Percentiles rank a stretch among this genome's conserved stretches.
These are phyloP conservation scores for Alnus glutinosa DNA, from an alignment of 306 rosid genomes.

Conservation along the genomic window DNA sequence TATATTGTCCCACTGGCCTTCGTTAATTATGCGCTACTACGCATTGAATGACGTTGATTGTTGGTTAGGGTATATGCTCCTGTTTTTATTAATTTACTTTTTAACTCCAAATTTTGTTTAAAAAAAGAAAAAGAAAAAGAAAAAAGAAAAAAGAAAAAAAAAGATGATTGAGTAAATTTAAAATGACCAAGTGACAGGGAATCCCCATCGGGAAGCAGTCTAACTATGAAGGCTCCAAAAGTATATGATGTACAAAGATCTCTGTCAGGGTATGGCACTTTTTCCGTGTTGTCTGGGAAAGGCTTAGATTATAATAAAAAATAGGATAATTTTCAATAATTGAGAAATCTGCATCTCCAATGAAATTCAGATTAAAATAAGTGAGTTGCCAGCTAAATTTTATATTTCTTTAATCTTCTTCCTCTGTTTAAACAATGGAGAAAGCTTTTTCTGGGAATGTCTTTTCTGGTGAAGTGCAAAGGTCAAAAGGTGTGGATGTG, in stretches of 20 bases:
- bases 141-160: background rate
- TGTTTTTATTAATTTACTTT: background rate
- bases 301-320: background rate
- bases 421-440: background rate
- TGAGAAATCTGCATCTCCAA: background rate
- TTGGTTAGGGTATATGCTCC: no score
- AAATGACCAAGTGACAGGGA: conserved; percentile 40
- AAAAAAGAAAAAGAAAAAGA: background rate
- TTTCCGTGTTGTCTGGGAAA: background rate
- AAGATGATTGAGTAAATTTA: conserved; percentile 25
- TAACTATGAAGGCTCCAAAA: conserved; percentile 37
- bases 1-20: no score
- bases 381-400: conserved; percentile 15
- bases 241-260: conserved; percentile 36
- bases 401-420: background rate
- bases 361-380: background rate
- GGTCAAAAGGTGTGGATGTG: conserved; percentile 40
- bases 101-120: background rate
- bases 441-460: conserved; percentile 34
- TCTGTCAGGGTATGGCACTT: conserved; percentile 36
- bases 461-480: conserved; percentile 36
- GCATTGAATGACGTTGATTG: no score
- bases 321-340: background rate
- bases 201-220: conserved; percentile 50
- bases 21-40: no score